Conservation (phyloP, 768 basidiomycete genomes). For the Mrakia hoshinonis region DNA sequence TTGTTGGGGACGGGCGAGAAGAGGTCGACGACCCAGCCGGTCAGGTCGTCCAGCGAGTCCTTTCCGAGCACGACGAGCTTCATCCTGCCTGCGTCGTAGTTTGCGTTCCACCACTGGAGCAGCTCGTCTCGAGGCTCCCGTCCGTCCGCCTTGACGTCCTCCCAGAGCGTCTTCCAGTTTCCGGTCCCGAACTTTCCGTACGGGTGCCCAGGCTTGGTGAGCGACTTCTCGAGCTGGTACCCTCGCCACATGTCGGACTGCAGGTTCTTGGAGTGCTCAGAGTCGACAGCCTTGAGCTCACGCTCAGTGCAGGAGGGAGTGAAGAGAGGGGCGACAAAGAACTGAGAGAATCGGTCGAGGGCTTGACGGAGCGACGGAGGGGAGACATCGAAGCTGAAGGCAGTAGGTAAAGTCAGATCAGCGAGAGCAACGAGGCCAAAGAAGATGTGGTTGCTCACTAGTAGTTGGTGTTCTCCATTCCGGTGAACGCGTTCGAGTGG, state of each 20-base stretch:
- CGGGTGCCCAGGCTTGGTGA: constrained; percentile 66
- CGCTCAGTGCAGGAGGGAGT: constrained; percentile 71
- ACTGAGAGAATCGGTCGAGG: constrained; percentile 46
- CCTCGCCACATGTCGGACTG: constrained; percentile 48
- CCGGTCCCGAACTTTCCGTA: constrained; percentile 92
- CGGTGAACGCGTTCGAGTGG: constrained; percentile 80
- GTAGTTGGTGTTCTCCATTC: constrained; percentile 84
- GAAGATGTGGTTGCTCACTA: constrained; percentile 37
- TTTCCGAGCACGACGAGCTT: constrained; percentile 70
- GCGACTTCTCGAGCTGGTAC: constrained; percentile 84
- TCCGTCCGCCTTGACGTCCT: constrained; percentile 39
- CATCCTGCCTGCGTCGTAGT: constrained; percentile 79
- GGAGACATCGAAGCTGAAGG: constrained; percentile 67
- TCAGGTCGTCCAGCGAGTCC: constrained; percentile 68
- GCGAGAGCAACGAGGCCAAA: constrained; percentile 59
- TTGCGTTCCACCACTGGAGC: constrained; percentile 72
- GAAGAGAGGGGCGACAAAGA: constrained; percentile 92
- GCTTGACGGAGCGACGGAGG: constrained; percentile 43
- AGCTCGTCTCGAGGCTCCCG: constrained; percentile 43
- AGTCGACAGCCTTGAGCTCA: constrained; percentile 72
- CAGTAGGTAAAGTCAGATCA: constrained; percentile 48
- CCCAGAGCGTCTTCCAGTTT: constrained; percentile 47
- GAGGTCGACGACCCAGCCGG: constrained; percentile 52
- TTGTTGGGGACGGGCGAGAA: constrained; percentile 68
- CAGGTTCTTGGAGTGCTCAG: constrained; percentile 78